A percentile compares a stretch with the other conserved stretches of the same genome.
Conservation (phyloP, 768 basidiomycete genomes). For the Mrakia frigida region DNA sequence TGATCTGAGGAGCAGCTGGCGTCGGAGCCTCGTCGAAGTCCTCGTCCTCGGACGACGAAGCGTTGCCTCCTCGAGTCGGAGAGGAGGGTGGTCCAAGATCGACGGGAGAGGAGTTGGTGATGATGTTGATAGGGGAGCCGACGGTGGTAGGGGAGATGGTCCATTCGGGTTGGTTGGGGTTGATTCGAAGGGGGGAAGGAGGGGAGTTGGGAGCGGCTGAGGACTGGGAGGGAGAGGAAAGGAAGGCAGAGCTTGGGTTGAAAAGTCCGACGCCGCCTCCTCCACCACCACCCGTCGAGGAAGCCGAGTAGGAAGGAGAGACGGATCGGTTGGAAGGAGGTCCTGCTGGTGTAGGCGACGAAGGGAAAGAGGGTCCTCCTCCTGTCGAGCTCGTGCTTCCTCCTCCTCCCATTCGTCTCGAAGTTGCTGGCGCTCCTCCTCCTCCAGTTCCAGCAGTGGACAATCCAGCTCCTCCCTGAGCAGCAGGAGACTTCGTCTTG, state of each 20-base stretch:
- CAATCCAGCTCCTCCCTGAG: constrained; percentile 17
- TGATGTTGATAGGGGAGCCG: background rate
- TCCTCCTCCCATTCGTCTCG: background rate
- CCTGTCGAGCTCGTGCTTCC: constrained; percentile 8
- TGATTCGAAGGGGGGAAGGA: constrained; percentile 11
- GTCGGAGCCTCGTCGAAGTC: constrained; percentile 14
- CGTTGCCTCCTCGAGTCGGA: constrained; percentile 19
- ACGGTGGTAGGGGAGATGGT: background rate
- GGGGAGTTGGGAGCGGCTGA: constrained; percentile 12
- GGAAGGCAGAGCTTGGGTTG: background rate
- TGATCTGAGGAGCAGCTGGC: background rate
- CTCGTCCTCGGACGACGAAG: constrained; percentile 25
- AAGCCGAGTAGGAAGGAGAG: constrained; percentile 19
- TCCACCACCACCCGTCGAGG: constrained; percentile 5
- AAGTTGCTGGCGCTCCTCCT: background rate
- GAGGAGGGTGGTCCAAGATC: background rate
- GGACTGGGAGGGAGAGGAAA: background rate
- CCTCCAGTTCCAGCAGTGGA: background rate
- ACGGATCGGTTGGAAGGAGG: constrained; percentile 6
- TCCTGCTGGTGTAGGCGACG: background rate
- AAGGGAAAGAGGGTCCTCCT: background rate
- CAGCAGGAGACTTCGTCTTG: constrained; percentile 24
- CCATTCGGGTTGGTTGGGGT: constrained; percentile 16
- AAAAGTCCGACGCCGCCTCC: background rate
- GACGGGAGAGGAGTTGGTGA: background rate